Percentiles rank a stretch among this genome's conserved stretches.
phyloP scores from a whole-genome alignment of 1,284 basidiomycete species.

The Papiliotrema nemorosa region DNA sequence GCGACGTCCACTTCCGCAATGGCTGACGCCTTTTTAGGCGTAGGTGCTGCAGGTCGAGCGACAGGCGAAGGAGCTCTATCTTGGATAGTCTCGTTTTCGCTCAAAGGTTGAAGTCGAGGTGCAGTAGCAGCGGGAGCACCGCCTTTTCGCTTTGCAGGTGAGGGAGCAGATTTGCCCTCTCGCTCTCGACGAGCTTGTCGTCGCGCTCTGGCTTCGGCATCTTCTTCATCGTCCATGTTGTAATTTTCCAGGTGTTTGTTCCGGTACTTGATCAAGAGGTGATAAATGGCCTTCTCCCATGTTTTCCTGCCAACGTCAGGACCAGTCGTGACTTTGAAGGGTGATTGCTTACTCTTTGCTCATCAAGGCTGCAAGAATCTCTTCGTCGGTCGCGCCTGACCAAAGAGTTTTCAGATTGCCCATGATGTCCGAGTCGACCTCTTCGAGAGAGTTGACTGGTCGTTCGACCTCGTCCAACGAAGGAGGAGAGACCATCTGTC shows the following conservation, averaged over 20 bases:
- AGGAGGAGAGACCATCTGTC: constrained; percentile 62
- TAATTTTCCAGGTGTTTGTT: constrained; percentile 64
- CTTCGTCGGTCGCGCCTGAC: constrained; percentile 68
- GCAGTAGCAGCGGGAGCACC: constrained; percentile 9
- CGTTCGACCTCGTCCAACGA: constrained; percentile 64
- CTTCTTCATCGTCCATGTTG: constrained; percentile 55
- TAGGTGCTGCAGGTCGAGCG: constrained; percentile 43
- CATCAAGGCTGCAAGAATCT: constrained; percentile 66
- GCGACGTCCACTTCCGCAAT: constrained; percentile 15
- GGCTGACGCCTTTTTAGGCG: constrained; percentile 45
- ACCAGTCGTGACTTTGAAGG: constrained; percentile 16
- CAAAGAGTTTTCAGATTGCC: constrained; percentile 87
- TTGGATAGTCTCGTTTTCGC: constrained; percentile 41
- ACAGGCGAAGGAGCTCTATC: constrained; percentile 26
- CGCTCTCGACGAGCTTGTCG: constrained; percentile 22
- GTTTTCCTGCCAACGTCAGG: constrained; percentile 58
- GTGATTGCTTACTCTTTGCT: constrained; percentile 43
- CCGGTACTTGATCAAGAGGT: constrained; percentile 75
- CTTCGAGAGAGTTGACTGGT: constrained; percentile 59
- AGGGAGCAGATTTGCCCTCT: constrained; percentile 3
- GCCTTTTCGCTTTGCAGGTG: constrained; percentile 35
- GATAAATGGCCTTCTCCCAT: constrained; percentile 92
- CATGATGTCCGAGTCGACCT: constrained; percentile 86
- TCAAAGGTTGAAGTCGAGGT: constrained; percentile 30
- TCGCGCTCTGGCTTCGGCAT: constrained; percentile 25